Conservation (phyloP, 129 eudicot genomes). For the Arctium minus region DNA sequence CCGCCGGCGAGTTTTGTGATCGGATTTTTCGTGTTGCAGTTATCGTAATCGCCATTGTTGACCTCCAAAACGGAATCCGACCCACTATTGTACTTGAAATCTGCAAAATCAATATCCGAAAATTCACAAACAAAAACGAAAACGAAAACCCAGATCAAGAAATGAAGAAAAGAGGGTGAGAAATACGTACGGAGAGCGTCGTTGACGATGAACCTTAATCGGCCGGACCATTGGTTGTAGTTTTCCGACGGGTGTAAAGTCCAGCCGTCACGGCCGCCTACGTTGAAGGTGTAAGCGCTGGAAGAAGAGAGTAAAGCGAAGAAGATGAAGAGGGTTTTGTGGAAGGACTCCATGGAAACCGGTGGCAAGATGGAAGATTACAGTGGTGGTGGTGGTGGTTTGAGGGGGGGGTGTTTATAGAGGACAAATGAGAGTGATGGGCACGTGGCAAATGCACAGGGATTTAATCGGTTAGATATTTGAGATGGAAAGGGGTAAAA, state of each 20-base stretch:
- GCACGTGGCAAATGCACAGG: constrained; percentile 11
- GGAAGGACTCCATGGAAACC: constrained; percentile 21
- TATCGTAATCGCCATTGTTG: constrained; percentile 48
- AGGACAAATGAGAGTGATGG: neutral
- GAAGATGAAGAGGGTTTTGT: constrained; percentile 12
- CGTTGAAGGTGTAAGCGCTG: constrained; percentile 37
- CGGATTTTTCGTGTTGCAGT: constrained; percentile 49
- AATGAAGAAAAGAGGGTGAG: neutral
- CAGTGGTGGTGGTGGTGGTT: neutral
- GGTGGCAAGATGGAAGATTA: neutral
- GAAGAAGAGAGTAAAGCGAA: constrained; percentile 11
- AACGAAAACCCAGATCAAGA: neutral
- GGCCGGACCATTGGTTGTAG: constrained; percentile 59
- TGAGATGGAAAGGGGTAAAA: neutral
- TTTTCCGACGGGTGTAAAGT: constrained; percentile 47
- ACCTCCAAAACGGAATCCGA: constrained; percentile 77
- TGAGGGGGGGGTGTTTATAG: constrained; percentile 3
- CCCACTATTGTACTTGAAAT: constrained; percentile 56
- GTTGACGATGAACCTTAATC: constrained; percentile 58
- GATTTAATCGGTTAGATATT: constrained; percentile 12
- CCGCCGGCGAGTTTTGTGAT: constrained; percentile 46
- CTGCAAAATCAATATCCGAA: constrained; percentile 28
- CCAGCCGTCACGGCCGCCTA: constrained; percentile 85
- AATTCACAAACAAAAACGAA: neutral
- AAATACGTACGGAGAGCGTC: constrained; percentile 69